Evolutionary conservation across 1,139 yeast genomes (phyloP).

Genomic region (Taiozyma sp.): DNA sequence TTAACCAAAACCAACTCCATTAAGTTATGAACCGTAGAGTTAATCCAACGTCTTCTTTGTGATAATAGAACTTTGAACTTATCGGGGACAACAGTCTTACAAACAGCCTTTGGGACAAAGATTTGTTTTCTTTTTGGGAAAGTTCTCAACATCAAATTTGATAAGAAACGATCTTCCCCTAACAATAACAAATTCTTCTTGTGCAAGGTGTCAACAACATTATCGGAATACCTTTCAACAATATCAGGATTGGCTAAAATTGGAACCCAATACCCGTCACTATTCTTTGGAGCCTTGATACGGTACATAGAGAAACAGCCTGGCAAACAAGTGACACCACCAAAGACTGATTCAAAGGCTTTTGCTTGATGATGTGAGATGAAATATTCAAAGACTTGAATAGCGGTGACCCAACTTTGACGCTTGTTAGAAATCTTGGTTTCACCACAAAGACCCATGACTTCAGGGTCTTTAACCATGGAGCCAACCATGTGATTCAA

Average conservation of each 20-base stretch:
- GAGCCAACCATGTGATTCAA: constrained; percentile 90
- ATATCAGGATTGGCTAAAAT: constrained; percentile 94
- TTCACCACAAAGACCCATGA: constrained; percentile 98
- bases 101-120: constrained; percentile 94
- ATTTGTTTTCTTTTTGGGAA: constrained; percentile 91
- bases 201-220: constrained; percentile 83
- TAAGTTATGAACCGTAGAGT: constrained; percentile 92
- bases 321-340: constrained; percentile 96
- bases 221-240: constrained; percentile 91
- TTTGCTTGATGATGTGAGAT: constrained; percentile 96
- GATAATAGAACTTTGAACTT: constrained; percentile 77
- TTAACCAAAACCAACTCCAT: constrained; percentile 86
- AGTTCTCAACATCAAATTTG: constrained; percentile 86
- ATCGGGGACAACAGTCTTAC: constrained; percentile 91
- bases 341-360: constrained; percentile 94
- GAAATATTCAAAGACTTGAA: constrained; percentile 94
- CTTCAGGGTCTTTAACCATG: constrained; percentile 83
- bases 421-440: constrained; percentile 89
- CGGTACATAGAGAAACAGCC: constrained; percentile 98
- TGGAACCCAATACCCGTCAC: constrained; percentile 94
- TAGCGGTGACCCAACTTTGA: constrained; percentile 88
- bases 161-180: constrained; percentile 90
- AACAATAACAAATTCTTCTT: constrained; percentile 81
- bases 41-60: constrained; percentile 98
- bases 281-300: constrained; percentile 88